These are phyloP conservation scores for Pontederia crassipes DNA, from an alignment of 176 grass and related monocot genomes.

Conservation along the genomic window DNA sequence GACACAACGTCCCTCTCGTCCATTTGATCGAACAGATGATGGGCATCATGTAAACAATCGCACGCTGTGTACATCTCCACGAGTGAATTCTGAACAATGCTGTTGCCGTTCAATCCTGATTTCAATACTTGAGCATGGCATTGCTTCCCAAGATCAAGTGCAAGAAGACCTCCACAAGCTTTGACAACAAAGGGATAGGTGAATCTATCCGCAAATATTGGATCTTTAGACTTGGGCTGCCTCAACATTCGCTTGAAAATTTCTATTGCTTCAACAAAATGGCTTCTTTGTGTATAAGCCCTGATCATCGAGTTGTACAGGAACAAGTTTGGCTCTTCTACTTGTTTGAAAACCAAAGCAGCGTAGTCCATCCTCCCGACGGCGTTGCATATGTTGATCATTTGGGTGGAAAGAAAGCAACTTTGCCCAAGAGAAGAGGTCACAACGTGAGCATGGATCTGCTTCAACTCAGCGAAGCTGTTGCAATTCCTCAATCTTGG, in stretches of 20 bases:
- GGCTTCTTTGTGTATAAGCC: conserved; percentile 45
- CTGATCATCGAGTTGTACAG: conserved; percentile 58
- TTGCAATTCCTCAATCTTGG: conserved; percentile 28
- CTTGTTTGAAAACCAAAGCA: conserved; percentile 30
- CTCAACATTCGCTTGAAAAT: conserved; percentile 40
- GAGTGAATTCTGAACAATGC: conserved; percentile 46
- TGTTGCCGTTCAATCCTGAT: conserved; percentile 30
- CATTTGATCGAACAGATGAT: conserved; percentile 49
- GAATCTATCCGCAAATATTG: conserved; percentile 41
- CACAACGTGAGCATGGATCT: conserved; percentile 33
- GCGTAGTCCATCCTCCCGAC: conserved; percentile 37
- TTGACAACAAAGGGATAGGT: conserved; percentile 71
- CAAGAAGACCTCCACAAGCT: conserved; percentile 25
- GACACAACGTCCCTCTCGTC: conserved; percentile 30
- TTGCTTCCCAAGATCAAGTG: conserved; percentile 28
- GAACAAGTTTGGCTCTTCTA: conserved; percentile 35
- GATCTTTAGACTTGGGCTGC: background rate
- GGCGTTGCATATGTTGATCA: conserved; percentile 42
- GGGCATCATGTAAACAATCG: conserved; percentile 20
- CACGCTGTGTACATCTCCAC: conserved; percentile 49
- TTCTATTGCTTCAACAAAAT: conserved; percentile 24
- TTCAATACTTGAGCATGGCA: conserved; percentile 34
- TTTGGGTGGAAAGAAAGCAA: conserved; percentile 52
- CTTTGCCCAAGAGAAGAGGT: conserved; percentile 32
- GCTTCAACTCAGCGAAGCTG: conserved; percentile 29